Percentiles rank a stretch among this genome's conserved stretches.
Evolutionary conservation across 2,329 filamentous ascomycete species (phyloP).

Genomic region (Escovopsis sp.): DNA sequence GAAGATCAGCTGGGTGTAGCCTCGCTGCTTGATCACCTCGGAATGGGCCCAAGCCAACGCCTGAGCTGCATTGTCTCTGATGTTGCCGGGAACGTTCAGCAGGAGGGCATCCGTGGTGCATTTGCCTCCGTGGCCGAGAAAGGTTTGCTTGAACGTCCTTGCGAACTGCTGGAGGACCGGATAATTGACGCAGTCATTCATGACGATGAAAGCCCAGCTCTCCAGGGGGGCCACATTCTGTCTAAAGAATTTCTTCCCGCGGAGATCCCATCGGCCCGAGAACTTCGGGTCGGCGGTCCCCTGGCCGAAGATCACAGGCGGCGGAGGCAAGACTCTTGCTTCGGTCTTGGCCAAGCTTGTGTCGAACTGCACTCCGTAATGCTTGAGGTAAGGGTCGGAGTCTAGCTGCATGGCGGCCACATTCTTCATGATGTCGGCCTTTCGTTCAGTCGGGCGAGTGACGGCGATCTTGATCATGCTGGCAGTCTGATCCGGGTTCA

Average conservation of each 20-base stretch:
- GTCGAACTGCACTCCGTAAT: constrained; percentile 61
- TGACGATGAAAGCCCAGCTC: constrained; percentile 61
- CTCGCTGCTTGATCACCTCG: constrained; percentile 36
- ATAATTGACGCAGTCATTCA: constrained; percentile 38
- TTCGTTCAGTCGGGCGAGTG: constrained; percentile 55
- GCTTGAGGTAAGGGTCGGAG: constrained; percentile 52
- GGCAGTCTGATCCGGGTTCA: constrained; percentile 50
- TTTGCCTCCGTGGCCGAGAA: constrained; percentile 34
- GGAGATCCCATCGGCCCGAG: constrained; percentile 73
- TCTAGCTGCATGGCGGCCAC: constrained; percentile 50
- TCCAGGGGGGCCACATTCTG: constrained; percentile 47
- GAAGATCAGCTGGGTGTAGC: constrained; percentile 60
- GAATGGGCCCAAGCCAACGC: constrained; percentile 30
- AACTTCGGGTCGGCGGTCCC: constrained; percentile 44
- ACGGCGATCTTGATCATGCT: constrained; percentile 92
- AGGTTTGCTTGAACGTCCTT: constrained; percentile 28
- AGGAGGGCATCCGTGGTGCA: constrained; percentile 21
- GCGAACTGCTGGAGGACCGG: constrained; percentile 17
- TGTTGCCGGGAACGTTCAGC: constrained; percentile 15
- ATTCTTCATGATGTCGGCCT: constrained; percentile 39
- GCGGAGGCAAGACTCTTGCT: constrained; percentile 55
- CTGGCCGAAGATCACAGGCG: constrained; percentile 52
- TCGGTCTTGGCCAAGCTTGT: constrained; percentile 47
- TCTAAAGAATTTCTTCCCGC: constrained; percentile 57
- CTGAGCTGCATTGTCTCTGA: constrained; percentile 28